phyloP scores from a whole-genome alignment of 2,329 filamentous ascomycete genomes.

The Venturia pyrina region DNA sequence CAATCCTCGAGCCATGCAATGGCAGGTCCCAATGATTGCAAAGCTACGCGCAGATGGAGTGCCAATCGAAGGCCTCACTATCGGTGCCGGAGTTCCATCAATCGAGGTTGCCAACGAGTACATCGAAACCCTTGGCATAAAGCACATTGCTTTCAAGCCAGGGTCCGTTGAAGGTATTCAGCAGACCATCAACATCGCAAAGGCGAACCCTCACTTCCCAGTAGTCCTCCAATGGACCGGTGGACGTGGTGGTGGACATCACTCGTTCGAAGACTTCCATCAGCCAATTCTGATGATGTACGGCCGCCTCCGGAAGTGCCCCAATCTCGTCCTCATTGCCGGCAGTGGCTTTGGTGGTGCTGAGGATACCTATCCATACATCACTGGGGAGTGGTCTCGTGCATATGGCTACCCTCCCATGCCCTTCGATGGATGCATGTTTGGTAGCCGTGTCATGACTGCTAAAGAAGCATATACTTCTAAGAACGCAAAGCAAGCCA shows the following conservation, averaged over 20 bases:
- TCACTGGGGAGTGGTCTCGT: conserved; percentile 35
- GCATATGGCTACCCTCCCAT: conserved; percentile 34
- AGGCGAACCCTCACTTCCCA: conserved; percentile 35
- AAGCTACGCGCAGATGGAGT: conserved; percentile 37
- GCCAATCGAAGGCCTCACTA: conserved; percentile 37
- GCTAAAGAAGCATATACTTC: conserved; percentile 37
- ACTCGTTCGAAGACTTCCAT: conserved; percentile 42
- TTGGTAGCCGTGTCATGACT: conserved; percentile 39
- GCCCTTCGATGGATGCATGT: conserved; percentile 38
- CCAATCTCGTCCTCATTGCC: conserved; percentile 37
- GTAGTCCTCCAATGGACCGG: conserved; percentile 41
- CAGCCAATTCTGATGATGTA: conserved; percentile 39
- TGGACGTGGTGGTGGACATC: conserved; percentile 40
- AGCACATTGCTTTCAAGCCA: conserved; percentile 40
- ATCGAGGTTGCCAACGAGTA: conserved; percentile 39
- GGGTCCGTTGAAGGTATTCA: conserved; percentile 36
- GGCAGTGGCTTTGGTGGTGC: conserved; percentile 39
- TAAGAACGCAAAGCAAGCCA: conserved; percentile 33
- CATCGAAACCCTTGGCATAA: conserved; percentile 47
- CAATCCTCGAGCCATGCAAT: conserved; percentile 40
- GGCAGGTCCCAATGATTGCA: conserved; percentile 42
- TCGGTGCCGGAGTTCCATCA: conserved; percentile 39
- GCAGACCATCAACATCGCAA: conserved; percentile 37
- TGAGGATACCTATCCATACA: conserved; percentile 38
- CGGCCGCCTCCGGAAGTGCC: conserved; percentile 32